A percentile compares a stretch with the other conserved stretches of the same genome.
phyloP scores from a whole-genome alignment of 2,329 filamentous ascomycete genomes.

The Ascomycota sp. region DNA sequence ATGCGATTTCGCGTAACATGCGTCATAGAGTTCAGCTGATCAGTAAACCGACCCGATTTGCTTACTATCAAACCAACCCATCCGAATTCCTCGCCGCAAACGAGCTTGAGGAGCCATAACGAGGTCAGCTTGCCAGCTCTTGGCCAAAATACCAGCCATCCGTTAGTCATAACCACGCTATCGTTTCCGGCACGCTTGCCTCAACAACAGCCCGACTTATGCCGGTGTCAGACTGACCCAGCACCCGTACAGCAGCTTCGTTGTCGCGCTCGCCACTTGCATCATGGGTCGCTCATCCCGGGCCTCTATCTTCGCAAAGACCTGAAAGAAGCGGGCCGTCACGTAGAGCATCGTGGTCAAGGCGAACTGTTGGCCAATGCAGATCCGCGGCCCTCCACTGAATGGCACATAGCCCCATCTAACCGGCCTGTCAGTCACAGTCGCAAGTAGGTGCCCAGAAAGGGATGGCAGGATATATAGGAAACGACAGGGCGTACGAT shows the following conservation, averaged over 20 bases:
- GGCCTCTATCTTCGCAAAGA: slow-evolving; percentile 10
- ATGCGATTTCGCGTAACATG: too few relatives aligned
- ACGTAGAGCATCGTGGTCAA: slow-evolving; percentile 18
- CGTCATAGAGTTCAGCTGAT: too few relatives aligned
- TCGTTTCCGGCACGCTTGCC: too few relatives aligned
- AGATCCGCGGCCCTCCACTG: slow-evolving; percentile 22
- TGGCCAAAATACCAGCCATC: too few relatives aligned
- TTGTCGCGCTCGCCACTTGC: slow-evolving; percentile 7
- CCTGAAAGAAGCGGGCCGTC: slow-evolving; percentile 13
- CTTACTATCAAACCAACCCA: too few relatives aligned
- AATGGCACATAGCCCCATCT: slow-evolving; percentile 23
- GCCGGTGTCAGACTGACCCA: slow-evolving; percentile 7
- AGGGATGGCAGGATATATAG: not conserved
- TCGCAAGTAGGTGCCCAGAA: not conserved
- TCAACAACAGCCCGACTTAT: too few relatives aligned
- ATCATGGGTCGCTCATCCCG: slow-evolving; percentile 8
- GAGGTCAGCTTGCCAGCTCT: too few relatives aligned
- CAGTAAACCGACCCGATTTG: too few relatives aligned
- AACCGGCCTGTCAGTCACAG: not conserved
- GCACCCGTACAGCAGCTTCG: slow-evolving; percentile 8
- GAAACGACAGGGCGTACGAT: slow-evolving; percentile 8
- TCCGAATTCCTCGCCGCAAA: too few relatives aligned
- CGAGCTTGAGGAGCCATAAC: too few relatives aligned
- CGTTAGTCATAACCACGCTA: too few relatives aligned
- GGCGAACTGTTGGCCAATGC: slow-evolving; percentile 23